A percentile compares a stretch with the other conserved stretches of the same genome.
Conservation (phyloP, 129 eudicot genomes). For the Flaveria ramosissima region DNA sequence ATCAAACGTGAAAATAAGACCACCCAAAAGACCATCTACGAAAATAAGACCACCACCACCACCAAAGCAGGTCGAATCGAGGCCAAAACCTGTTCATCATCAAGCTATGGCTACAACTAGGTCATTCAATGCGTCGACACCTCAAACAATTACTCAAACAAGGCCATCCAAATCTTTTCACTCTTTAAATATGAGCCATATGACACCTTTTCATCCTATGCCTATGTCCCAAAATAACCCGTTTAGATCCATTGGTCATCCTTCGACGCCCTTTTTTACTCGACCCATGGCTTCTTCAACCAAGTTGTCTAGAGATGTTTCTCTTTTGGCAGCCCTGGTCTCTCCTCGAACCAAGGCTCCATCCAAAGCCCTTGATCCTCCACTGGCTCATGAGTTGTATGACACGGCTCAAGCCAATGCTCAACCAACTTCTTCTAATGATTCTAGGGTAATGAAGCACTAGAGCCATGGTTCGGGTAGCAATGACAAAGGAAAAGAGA, state of each 20-base stretch:
- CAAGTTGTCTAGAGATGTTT: not conserved
- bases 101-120: constrained; percentile 4
- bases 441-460: no score
- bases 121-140: constrained; percentile 13
- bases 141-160: not conserved
- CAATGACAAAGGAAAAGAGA: no score
- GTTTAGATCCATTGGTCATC: not conserved
- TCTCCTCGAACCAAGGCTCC: constrained; percentile 8
- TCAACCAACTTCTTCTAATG: constrained; percentile 20
- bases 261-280: not conserved
- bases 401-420: constrained; percentile 41
- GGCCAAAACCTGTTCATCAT: constrained; percentile 8
- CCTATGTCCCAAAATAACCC: not conserved
- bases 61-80: constrained; percentile 35
- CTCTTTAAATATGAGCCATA: not conserved
- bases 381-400: constrained; percentile 27
- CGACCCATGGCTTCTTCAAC: not conserved
- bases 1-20: no score
- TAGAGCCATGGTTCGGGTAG: no score
- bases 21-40: constrained; percentile 25
- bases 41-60: constrained; percentile 7
- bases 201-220: not conserved
- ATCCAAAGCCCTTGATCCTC: constrained; percentile 9
- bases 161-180: not conserved
- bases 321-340: not conserved